A percentile compares a stretch with the other conserved stretches of the same genome.
These are phyloP conservation scores for Tylopilus cervinicoccineus DNA, from an alignment of 768 basidiomycete genomes.

Conservation along the genomic window DNA sequence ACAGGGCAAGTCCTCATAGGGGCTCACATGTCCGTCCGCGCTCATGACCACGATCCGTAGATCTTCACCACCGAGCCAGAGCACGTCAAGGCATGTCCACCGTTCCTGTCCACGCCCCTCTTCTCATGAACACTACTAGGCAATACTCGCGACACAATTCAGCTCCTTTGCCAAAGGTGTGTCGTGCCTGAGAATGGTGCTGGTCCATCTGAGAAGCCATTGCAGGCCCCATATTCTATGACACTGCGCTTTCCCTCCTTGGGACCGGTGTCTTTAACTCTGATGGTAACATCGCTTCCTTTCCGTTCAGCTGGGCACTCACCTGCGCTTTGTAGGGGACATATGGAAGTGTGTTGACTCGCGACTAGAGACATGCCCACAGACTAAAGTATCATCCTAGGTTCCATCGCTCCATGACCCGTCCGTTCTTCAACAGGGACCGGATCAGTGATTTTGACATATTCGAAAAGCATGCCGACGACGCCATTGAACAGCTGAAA, in stretches of 20 bases:
- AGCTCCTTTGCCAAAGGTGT: conserved; percentile 39
- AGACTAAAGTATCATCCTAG: conserved; percentile 24
- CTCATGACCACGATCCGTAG: conserved; percentile 22
- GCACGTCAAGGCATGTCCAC: conserved; percentile 36
- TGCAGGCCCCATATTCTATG: conserved; percentile 12
- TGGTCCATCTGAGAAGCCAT: conserved; percentile 20
- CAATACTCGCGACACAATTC: conserved; percentile 44
- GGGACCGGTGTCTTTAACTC: conserved; percentile 61
- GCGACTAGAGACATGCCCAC: neutral
- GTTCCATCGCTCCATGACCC: conserved; percentile 56
- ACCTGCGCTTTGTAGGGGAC: conserved; percentile 34
- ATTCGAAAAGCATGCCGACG: conserved; percentile 48
- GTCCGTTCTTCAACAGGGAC: conserved; percentile 58
- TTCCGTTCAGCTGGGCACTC: neutral
- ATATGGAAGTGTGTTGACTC: conserved; percentile 50
- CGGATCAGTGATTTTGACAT: conserved; percentile 52
- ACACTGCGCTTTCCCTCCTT: conserved; percentile 32
- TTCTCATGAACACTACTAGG: conserved; percentile 22
- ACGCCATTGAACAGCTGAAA: conserved; percentile 44
- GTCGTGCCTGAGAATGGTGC: conserved; percentile 2
- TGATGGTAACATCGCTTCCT: conserved; percentile 35
- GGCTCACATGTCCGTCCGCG: neutral
- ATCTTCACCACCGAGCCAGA: conserved; percentile 47
- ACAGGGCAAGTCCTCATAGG: conserved; percentile 29
- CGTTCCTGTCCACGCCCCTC: neutral